Conservation (phyloP, 495 filamentous ascomycete species). For the Aspergillus diversus region DNA sequence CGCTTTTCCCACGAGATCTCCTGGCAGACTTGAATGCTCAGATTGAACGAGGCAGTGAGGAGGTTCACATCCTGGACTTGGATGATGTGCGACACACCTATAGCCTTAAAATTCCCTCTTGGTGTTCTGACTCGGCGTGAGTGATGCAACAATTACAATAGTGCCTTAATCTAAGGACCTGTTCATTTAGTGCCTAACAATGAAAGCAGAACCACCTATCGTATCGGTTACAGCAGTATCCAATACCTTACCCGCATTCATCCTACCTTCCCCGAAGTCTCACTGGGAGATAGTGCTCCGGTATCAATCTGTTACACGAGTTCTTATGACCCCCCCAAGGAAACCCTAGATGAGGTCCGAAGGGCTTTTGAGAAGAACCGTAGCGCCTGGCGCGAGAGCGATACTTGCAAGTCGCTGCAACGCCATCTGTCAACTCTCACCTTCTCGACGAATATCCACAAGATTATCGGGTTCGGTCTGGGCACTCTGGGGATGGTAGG, state of each 20-base stretch:
- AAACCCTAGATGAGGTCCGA: conserved; percentile 13
- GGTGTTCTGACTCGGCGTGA: conserved; percentile 27
- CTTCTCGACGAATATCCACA: conserved; percentile 14
- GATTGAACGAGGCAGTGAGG: conserved; percentile 23
- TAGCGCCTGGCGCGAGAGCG: conserved; percentile 17
- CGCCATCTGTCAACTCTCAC: conserved; percentile 13
- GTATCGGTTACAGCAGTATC: conserved; percentile 29
- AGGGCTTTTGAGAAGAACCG: conserved; percentile 12
- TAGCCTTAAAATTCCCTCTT: conserved; percentile 22
- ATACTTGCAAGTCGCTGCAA: conserved; percentile 16
- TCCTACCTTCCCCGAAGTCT: conserved; percentile 22
- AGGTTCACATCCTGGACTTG: conserved; percentile 24
- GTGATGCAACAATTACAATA: not conserved
- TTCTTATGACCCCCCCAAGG: not conserved
- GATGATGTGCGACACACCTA: conserved; percentile 22
- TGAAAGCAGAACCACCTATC: conserved; percentile 26
- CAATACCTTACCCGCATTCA: conserved; percentile 24
- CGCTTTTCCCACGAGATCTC: conserved; percentile 29
- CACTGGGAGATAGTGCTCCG: conserved; percentile 22
- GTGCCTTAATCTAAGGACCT: not conserved
- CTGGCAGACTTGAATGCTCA: conserved; percentile 26
- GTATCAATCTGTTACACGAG: conserved; percentile 28
- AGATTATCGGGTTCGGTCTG: conserved; percentile 29
- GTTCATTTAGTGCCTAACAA: not conserved
- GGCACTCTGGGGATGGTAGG: conserved; percentile 19